Base-by-base conservation (phyloP, 192 early-diverging fungal genomes). In the Podila minutissima region DNA sequence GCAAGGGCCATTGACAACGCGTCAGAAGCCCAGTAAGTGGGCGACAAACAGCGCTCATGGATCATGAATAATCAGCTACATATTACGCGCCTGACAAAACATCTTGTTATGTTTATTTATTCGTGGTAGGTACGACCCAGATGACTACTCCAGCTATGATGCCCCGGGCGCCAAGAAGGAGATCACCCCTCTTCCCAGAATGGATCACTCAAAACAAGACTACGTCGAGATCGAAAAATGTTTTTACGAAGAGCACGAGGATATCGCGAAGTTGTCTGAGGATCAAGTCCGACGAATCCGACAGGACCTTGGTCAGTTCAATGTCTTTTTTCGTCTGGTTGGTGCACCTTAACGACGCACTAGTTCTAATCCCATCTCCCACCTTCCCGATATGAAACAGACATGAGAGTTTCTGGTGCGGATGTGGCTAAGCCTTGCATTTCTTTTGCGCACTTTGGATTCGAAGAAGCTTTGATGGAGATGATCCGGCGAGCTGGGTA, bases 391-490 rank as follows among this genome's bases (percentile, higher is more conserved):
- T 69, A 22, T 19, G 17, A 17, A 13, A 17, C 87, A 73, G 89
- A 91, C 50, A 88, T 95, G 82, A 87, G 86, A 51, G 92, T 96
- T 4, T 86, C 88, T 0, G 94, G 94, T 9, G 74, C 72, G 41
- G 79, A 86, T 66, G 77, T 88, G 13, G 86, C 92, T 8, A 92
- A 91, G 33, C 94, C 94, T 0, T 93, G 93, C 71, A 91, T 93
- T 50, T 94, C 94, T 9, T 96, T 96, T 85, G 94, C 91, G 2
- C 94, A 96, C 75, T 95, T 96, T 78, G 91, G 91, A 17, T 94
- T 96, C 74, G 94, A 93, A 51, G 89, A 94, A 12, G 81, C 83
- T 11, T 83, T 96, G 11, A 74, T 94, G 67, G 75, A 83, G 51
- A 74, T 83, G 4, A 91, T 96, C 38, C 74, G 87, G 11, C 88